Base-by-base conservation (phyloP, 345 rosid species). In the Ailanthus altissimus region DNA sequence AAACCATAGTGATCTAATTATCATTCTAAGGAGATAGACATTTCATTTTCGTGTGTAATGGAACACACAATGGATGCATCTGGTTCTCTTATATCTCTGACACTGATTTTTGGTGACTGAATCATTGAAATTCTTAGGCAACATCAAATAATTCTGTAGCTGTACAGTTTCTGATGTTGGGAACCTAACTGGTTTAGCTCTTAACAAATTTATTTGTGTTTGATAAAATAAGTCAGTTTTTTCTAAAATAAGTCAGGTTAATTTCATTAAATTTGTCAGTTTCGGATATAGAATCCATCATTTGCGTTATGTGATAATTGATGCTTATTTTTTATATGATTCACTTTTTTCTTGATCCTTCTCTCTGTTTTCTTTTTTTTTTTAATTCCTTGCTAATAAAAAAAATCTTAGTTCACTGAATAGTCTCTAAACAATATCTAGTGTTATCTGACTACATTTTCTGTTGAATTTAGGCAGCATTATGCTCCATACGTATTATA, bases 401-500 rank as follows among this genome's bases (percentile, higher is more conserved):
- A 23, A 54, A 54, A 18, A 5, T n/a, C 21, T 56, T 42, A 40
- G 56, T 56, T 32, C 40, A 67, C 32, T 15, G 36, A 5, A 36
- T 66, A 36, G 3, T 12, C 67, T 74, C 74, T 74, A 23, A n/a
- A 51, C 76, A 42, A 58, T 68, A 74, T 54, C 79, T 74, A 67
- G 67, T 67, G 74, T 81, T 59, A 76, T 72, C 83, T 67, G 59
- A 77, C 72, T 54, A 56, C 68, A 40, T 63, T 65, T 59, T 72
- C 49, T 79, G 80, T 72, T 78, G 65, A 77, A 77, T 83, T 79
- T 79, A 97, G 99, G 99, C 99, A 57, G 98, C 99, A 70, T 86
- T 97, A 71, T 97, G 99, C 86, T 89, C 98, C 78, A 89, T 92
- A 80, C 84, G 99, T 85, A 94, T 97, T 68, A 88, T 97, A 81